Base-by-base conservation (phyloP, 225 moss, liverwort and hornwort species). In the Bryum argenteum region DNA sequence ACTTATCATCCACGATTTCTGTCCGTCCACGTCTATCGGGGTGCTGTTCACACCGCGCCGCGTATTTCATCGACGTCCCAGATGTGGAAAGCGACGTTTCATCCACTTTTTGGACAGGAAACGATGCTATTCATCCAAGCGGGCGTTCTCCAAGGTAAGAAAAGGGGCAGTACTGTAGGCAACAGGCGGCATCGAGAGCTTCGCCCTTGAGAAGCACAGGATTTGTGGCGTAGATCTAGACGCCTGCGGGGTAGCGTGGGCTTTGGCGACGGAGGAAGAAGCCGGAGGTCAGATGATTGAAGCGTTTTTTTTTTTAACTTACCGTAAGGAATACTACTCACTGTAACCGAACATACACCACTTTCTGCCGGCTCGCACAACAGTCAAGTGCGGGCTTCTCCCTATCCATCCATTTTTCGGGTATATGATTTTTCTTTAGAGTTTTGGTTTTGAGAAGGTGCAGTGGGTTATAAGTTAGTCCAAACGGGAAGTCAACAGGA, bases 171-270 rank as follows among this genome's bases (percentile, higher is more conserved):
- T 12, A 28, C 73, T 56, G 73, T 45, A 21, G 48, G 21, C 12
- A 78, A 54, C 66, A 59, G 23, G 65, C 64, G 53, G 63, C 68
- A 56, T 63, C 67, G 47, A 55, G 73, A 43, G 73, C 48, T 50
- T 50, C 47, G n/a, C 14, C 33, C 33, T 63, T 57, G 56, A 21
- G 57, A 17, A 16, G 50, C 69, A 45, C 45, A 43, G 45, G 57
- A 74, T 69, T 50, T 63, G 64, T 45, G 69, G 70, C 70, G 54
- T 71, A 71, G 75, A 80, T 80, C 80, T 80, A 75, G 79, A 69
- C 68, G 41, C 12, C 58, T 40, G 63, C 28, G 23, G 56, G 18
- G 10, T 65, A 48, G 77, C 51, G 16, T 15, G 50, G 58, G 58
- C 65, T 77, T 41, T 42, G 11, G 58, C 20, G 39, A 23, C 15